A percentile compares a stretch with the other conserved stretches of the same genome.
Evolutionary conservation across 2,329 filamentous ascomycete species (phyloP).

Genomic region (Didymella lethalis): DNA sequence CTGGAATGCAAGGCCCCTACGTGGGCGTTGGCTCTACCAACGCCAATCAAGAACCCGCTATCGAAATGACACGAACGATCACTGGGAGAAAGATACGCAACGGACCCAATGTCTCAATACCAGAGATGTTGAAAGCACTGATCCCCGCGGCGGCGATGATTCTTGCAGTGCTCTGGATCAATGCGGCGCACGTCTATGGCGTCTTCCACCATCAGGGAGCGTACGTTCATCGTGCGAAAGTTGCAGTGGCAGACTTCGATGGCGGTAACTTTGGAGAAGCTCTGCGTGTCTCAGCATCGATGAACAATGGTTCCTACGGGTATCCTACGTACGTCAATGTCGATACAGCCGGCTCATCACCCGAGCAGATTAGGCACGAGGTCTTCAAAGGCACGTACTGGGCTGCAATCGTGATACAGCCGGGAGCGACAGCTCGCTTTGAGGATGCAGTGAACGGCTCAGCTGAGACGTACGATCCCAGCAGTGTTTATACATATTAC

Average conservation of each 20-base stretch:
- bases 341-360: constrained; percentile 11
- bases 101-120: constrained; percentile 7
- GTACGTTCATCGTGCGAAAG: constrained; percentile 18
- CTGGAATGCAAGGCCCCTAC: constrained; percentile 8
- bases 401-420: constrained; percentile 22
- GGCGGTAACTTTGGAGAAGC: constrained; percentile 22
- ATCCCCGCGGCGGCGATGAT: constrained; percentile 25
- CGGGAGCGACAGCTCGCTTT: constrained; percentile 21
- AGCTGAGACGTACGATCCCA: constrained; percentile 15
- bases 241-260: constrained; percentile 28
- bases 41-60: constrained; percentile 12
- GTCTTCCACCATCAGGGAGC: constrained; percentile 19
- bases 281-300: constrained; percentile 16
- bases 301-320: constrained; percentile 23
- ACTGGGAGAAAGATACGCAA: constrained; percentile 7
- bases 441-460: constrained; percentile 23
- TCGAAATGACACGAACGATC: constrained; percentile 14
- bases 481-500: constrained; percentile 23
- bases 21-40: constrained; percentile 4
- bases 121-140: constrained; percentile 21
- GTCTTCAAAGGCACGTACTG: constrained; percentile 27
- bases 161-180: constrained; percentile 24
- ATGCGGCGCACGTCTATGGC: constrained; percentile 23
- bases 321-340: constrained; percentile 24
- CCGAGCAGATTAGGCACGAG: constrained; percentile 20